Percentiles rank a stretch among this genome's conserved stretches.
These are phyloP conservation scores for Eucalyptus viminalis DNA, from an alignment of 345 rosid genomes.

Conservation along the genomic window DNA sequence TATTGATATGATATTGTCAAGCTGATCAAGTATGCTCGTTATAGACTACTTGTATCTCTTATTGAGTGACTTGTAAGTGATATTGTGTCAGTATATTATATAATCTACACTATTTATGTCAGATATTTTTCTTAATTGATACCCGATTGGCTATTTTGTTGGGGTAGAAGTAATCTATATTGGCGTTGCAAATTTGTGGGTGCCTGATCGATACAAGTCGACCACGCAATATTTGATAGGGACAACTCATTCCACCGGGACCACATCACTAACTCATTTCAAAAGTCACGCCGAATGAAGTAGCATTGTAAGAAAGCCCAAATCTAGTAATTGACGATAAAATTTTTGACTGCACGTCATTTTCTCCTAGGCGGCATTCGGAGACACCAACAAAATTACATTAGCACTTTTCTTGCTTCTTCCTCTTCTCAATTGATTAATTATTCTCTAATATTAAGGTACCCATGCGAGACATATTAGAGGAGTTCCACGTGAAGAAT, in stretches of 20 bases:
- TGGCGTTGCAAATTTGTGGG: background rate
- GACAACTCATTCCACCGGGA: background rate
- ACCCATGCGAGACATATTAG: background rate
- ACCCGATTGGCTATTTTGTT: background rate
- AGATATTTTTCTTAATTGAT: background rate
- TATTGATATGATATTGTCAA: background rate
- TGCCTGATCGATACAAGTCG: too few species aligned
- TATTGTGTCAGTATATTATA: background rate
- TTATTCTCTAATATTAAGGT: background rate
- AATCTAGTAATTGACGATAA: background rate
- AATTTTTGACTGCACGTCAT: background rate
- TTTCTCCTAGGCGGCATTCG: background rate
- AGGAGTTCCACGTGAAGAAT: background rate
- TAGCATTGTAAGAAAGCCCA: background rate
- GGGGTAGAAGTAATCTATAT: background rate
- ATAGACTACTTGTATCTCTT: background rate
- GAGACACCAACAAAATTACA: background rate
- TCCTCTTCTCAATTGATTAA: background rate
- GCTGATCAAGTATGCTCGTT: background rate
- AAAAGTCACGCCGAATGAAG: background rate
- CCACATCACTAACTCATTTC: background rate
- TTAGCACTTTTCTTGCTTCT: background rate
- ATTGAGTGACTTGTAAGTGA: background rate
- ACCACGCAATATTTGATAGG: background rate
- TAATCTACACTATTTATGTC: background rate